Evolutionary conservation across 768 basidiomycete species (phyloP), one percentile per base, ranked within the genome.

Genomic region (Boletus rubroflammeus): DNA sequence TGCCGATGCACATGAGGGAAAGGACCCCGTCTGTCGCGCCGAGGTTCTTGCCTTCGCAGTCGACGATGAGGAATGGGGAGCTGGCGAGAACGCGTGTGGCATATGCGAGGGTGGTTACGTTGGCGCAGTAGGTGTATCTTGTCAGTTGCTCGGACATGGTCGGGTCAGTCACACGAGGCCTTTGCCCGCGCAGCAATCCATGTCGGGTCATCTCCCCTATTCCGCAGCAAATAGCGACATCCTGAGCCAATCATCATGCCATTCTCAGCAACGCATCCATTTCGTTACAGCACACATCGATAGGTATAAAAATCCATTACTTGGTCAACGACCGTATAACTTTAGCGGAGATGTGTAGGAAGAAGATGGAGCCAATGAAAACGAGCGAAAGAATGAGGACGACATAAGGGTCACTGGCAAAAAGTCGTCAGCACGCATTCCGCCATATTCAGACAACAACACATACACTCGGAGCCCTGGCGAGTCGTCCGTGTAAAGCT

Each of bases 291-390:
- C n/a, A n/a, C n/a, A n/a, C n/a, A n/a, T n/a, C n/a, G n/a, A n/a
- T n/a, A n/a, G n/a, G n/a, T n/a, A n/a, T n/a, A 50, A 43, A 46
- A 47, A 35, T 43, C 56, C 51, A 66, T 61, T 79, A 94, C 73
- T 92, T 93, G 60, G 90, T 87, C 73, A 96, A 92, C 43, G 85
- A 83, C 58, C 90, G 86, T 71, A 96, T 91, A 71, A 96, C 79
- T 77, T 96, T 96, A 62, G 94, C 93, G 41, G 92, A 88, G 70
- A 97, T 96, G 72, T 98, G 95, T 39, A 97, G 88, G 86, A 96
- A 97, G 84, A 98, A 97, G 70, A 97, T 96, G 54, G 93, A 96
- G 36, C 87, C 94, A 75, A 98, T 97, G 80, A 98, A 98, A 19
- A 91, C 91, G 50, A 98, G 83, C 34, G 95, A 96, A 19, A 98